Evolutionary conservation across 1,284 basidiomycete genomes (phyloP).

Genomic region (Ceratobasidium sp.): DNA sequence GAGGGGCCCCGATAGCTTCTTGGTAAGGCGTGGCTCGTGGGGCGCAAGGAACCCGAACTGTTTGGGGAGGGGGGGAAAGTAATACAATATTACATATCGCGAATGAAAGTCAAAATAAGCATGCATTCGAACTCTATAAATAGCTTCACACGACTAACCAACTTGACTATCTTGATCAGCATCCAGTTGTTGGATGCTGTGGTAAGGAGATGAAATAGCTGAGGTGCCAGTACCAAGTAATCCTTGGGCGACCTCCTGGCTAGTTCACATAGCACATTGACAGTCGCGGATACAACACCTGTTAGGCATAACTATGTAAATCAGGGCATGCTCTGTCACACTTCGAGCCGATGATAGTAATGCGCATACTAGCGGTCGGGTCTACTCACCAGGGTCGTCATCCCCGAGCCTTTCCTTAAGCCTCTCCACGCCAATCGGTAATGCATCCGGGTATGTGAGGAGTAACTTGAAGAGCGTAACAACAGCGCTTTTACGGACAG

Average conservation of each 20-base stretch:
- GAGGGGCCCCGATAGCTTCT: constrained; percentile 91
- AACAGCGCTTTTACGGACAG: constrained; percentile 89
- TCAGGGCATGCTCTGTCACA: constrained; percentile 18
- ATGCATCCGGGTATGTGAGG: constrained; percentile 78
- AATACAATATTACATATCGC: constrained; percentile 37
- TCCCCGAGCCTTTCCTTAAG: constrained; percentile 89
- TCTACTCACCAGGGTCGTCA: constrained; percentile 69
- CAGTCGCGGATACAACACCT: constrained; percentile 91
- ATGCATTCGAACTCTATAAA: neutral
- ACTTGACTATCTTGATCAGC: constrained; percentile 98
- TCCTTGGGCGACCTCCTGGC: constrained; percentile 78
- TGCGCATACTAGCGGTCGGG: constrained; percentile 12
- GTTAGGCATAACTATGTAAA: constrained; percentile 26
- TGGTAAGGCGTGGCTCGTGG: constrained; percentile 89
- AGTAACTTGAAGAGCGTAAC: constrained; percentile 81
- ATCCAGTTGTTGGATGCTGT: constrained; percentile 99
- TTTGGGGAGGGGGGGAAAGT: too few relatives aligned
- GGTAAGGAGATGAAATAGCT: constrained; percentile 93
- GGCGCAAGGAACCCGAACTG: constrained; percentile 93
- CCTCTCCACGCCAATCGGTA: constrained; percentile 68
- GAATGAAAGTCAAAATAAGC: neutral
- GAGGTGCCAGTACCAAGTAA: constrained; percentile 86
- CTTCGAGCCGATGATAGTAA: neutral
- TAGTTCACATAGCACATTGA: constrained; percentile 95
- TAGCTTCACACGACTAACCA: constrained; percentile 61